These are phyloP conservation scores for Ophiostoma montium DNA, from an alignment of 2,329 filamentous ascomycete species.

Conservation along the genomic window DNA sequence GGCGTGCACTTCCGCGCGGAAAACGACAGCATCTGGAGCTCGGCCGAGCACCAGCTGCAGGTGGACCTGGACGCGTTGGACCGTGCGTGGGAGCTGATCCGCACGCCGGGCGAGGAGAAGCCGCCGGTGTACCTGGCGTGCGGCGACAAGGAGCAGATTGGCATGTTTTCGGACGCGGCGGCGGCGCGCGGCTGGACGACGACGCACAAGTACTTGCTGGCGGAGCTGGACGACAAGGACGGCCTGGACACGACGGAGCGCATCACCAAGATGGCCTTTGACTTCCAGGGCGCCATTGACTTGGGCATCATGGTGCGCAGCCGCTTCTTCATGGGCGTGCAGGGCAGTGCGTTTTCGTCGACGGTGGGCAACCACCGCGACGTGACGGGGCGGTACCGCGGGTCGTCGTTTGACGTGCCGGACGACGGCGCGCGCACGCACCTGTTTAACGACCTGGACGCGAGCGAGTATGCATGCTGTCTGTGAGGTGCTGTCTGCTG, in stretches of 20 bases:
- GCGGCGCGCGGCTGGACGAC: conserved; percentile 21
- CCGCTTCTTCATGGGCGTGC: conserved; percentile 21
- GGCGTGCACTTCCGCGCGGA: conserved; percentile 24
- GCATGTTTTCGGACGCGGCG: conserved; percentile 18
- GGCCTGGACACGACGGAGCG: conserved; percentile 12
- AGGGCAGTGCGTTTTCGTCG: conserved; percentile 21
- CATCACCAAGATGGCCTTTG: conserved; percentile 20
- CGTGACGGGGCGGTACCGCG: conserved; percentile 21
- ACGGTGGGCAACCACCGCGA: conserved; percentile 21
- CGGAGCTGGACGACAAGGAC: conserved; percentile 9
- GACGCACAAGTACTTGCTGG: conserved; percentile 21
- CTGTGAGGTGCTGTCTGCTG: conserved; percentile 11
- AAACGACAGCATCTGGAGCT: conserved; percentile 24
- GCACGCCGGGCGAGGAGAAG: conserved; percentile 11
- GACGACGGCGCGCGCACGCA: conserved; percentile 21
- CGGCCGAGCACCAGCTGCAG: conserved; percentile 20
- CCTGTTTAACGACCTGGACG: conserved; percentile 21
- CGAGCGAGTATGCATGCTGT: conserved; percentile 20
- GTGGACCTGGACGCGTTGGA: conserved; percentile 23
- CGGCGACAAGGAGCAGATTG: conserved; percentile 20
- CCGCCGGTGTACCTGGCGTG: conserved; percentile 23
- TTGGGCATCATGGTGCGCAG: conserved; percentile 20
- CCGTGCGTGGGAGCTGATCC: conserved; percentile 17
- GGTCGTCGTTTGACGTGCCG: conserved; percentile 17
- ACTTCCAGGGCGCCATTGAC: conserved; percentile 23